Conservation (phyloP, 768 basidiomycete species). For the Kwoniella newhampshirensis region DNA sequence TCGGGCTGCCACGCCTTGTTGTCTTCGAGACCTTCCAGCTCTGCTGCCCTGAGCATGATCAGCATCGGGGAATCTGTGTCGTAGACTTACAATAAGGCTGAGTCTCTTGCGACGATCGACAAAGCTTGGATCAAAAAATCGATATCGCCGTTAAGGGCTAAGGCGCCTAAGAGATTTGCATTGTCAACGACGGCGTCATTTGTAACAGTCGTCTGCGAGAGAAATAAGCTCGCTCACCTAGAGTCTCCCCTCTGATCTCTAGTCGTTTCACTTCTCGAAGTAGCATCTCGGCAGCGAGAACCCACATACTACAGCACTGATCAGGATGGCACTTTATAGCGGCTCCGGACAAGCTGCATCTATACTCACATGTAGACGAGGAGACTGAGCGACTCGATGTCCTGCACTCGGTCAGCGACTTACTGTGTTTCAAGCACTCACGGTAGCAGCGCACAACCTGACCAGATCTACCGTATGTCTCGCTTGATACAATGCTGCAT, state of each 20-base stretch:
- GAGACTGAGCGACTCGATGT: not conserved
- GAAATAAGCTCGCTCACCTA: too few species aligned
- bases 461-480: constrained; percentile 6
- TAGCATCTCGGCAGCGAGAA: not conserved
- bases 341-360: not conserved
- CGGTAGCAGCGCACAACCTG: not conserved
- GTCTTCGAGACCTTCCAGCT: too few species aligned
- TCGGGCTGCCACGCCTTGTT: too few species aligned
- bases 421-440: not conserved
- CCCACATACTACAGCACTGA: constrained; percentile 6
- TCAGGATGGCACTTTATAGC: not conserved
- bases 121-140: constrained; percentile 6
- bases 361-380: constrained; percentile 5
- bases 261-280: constrained; percentile 12
- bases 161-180: not conserved
- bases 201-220: too few species aligned
- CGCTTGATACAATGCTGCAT: constrained; percentile 15
- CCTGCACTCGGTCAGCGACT: constrained; percentile 2
- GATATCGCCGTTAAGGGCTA: constrained; percentile 4
- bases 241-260: not conserved
- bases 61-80: too few species aligned
- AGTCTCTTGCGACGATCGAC: not conserved
- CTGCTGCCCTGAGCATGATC: too few species aligned
- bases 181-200: not conserved
- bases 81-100: constrained; percentile 1